These are phyloP conservation scores for Stygiomarasmius scandens DNA, from an alignment of 1,284 basidiomycete species.

Conservation along the genomic window DNA sequence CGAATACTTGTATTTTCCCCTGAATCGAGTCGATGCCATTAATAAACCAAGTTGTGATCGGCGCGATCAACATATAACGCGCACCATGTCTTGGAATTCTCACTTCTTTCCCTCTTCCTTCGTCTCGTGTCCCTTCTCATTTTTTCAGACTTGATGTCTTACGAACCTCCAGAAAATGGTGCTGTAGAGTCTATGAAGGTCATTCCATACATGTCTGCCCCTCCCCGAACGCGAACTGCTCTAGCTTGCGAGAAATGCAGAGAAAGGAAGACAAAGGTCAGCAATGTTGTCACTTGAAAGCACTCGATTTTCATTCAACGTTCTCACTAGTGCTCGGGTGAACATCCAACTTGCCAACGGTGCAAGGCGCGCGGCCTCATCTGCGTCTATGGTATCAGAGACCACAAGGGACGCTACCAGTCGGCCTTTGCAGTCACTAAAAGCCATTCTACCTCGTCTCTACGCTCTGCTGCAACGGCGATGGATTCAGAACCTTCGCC, in stretches of 20 bases:
- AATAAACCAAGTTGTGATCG: too few relatives aligned
- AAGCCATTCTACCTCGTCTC: background rate
- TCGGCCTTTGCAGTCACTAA: background rate
- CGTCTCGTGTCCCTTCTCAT: background rate
- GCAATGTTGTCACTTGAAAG: constrained; percentile 6
- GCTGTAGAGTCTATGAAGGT: constrained; percentile 8
- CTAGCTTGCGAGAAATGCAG: constrained; percentile 63
- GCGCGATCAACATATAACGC: too few relatives aligned
- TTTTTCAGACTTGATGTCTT: constrained; percentile 2
- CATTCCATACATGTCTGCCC: constrained; percentile 17
- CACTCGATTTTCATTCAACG: background rate
- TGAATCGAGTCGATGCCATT: too few relatives aligned
- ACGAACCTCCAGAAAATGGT: background rate
- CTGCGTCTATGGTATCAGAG: constrained; percentile 41
- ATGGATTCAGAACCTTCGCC: background rate
- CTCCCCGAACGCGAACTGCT: constrained; percentile 48
- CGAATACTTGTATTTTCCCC: too few relatives aligned
- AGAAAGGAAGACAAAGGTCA: constrained; percentile 59
- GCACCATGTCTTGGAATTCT: too few relatives aligned
- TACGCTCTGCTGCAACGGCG: background rate
- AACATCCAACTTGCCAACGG: constrained; percentile 50
- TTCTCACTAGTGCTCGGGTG: constrained; percentile 50
- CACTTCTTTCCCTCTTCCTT: background rate
- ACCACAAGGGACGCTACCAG: background rate
- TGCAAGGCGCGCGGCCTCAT: constrained; percentile 49